These are phyloP conservation scores for Mycena amicta DNA, from an alignment of 768 basidiomycete species.

Conservation along the genomic window DNA sequence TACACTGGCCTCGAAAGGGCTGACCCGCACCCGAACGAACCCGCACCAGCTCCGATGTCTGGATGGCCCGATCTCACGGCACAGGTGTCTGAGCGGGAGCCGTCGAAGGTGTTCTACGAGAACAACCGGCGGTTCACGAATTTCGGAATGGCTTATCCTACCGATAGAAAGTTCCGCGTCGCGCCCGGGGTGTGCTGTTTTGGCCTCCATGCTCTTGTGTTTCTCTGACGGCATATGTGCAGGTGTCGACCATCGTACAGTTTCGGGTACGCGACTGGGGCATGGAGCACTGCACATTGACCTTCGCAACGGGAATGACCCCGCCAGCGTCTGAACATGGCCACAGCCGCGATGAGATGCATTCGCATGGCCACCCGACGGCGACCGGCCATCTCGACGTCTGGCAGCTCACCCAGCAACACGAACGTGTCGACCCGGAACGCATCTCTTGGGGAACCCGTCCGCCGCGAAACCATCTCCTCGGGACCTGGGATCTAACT, in stretches of 20 bases:
- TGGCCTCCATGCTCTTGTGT: neutral
- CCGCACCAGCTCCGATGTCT: neutral
- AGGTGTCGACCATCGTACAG: slow-evolving; percentile 4
- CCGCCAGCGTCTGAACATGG: neutral
- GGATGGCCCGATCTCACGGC: neutral
- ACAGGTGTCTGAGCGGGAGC: neutral
- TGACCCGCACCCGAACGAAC: neutral
- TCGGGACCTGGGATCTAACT: slow-evolving; percentile 1
- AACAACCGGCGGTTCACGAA: neutral
- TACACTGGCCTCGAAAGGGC: slow-evolving; percentile 5
- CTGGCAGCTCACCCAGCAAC: neutral
- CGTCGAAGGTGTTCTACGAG: neutral
- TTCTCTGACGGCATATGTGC: neutral
- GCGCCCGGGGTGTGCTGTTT: neutral
- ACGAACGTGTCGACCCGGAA: neutral
- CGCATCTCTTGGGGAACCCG: slow-evolving; percentile 1
- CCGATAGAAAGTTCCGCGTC: neutral
- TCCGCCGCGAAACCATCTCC: neutral
- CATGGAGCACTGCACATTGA: slow-evolving; percentile 7
- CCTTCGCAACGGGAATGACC: neutral
- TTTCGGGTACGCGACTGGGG: slow-evolving; percentile 8
- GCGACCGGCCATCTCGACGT: neutral
- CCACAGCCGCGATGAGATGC: neutral
- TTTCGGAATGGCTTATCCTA: slow-evolving; percentile 2
- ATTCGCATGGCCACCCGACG: neutral